These are phyloP conservation scores for Acanthamoeba healyi DNA, from an alignment of 208 protist genomes.

Conservation along the genomic window DNA sequence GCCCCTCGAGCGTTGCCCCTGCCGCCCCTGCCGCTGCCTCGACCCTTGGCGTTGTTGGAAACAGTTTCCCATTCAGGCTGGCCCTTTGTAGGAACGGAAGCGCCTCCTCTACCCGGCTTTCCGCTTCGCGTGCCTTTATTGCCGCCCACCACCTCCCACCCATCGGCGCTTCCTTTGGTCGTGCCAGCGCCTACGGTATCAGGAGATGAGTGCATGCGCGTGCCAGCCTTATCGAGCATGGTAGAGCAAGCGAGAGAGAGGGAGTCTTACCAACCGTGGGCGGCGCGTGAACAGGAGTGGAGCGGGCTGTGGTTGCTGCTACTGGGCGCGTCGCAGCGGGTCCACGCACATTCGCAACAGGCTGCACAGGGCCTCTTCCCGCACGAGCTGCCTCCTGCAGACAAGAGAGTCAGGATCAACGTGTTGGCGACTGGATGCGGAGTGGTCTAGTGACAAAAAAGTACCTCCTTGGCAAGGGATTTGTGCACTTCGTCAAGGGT, in stretches of 20 bases:
- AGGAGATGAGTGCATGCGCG: no score
- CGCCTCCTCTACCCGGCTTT: not conserved
- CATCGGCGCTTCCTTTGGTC: not conserved
- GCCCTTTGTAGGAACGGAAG: not conserved
- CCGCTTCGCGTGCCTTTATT: not conserved
- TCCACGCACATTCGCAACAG: not conserved
- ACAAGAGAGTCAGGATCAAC: no score
- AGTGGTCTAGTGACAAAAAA: not conserved
- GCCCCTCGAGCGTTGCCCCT: not conserved
- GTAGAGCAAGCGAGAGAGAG: no score
- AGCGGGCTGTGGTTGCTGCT: not conserved
- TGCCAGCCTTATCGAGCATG: no score
- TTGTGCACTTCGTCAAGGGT: slow-evolving; percentile 30
- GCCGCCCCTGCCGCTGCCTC: not conserved
- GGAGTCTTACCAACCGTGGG: no score
- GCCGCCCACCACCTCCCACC: slow-evolving; percentile 5
- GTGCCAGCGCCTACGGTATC: no score
- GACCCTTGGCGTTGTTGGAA: not conserved
- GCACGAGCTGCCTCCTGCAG: not conserved
- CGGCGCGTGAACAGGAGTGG: not conserved
- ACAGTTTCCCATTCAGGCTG: not conserved
- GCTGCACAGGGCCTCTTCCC: not conserved
- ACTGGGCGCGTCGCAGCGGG: no score
- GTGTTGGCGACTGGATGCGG: not conserved
- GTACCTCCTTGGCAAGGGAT: not conserved